These are phyloP conservation scores for Capsella rubella DNA, from an alignment of 441 rosid genomes.

Conservation along the genomic window DNA sequence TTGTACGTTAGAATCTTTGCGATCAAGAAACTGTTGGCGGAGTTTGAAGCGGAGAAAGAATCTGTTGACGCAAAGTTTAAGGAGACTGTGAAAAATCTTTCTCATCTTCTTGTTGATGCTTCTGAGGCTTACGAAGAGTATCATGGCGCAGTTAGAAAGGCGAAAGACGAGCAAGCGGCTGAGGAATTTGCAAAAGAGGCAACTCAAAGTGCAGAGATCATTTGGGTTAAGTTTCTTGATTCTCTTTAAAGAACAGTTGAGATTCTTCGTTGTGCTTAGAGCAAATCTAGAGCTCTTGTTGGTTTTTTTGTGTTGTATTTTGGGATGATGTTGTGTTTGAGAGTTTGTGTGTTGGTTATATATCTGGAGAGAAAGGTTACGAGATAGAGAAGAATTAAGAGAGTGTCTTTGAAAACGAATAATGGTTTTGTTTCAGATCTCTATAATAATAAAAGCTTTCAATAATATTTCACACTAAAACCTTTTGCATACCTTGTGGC, in stretches of 20 bases:
- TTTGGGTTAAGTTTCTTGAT: constrained; percentile 45
- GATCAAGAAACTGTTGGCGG: constrained; percentile 38
- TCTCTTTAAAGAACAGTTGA: constrained; percentile 39
- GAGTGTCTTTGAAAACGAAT: constrained; percentile 14
- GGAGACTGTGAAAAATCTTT: constrained; percentile 7
- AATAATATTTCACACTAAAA: neutral
- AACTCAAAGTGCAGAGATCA: constrained; percentile 34
- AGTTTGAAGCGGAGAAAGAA: constrained; percentile 35
- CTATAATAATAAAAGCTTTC: constrained; percentile 9
- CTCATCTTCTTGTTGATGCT: constrained; percentile 37
- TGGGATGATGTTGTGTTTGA: constrained; percentile 34
- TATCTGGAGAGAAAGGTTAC: constrained; percentile 35
- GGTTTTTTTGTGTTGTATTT: constrained; percentile 29
- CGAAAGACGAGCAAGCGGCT: constrained; percentile 42
- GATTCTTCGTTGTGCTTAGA: constrained; percentile 20
- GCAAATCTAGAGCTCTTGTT: constrained; percentile 30
- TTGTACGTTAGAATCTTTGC: constrained; percentile 39
- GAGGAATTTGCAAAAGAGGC: constrained; percentile 43
- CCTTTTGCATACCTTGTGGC: neutral
- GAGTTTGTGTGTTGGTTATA: constrained; percentile 42
- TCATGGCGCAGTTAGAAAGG: constrained; percentile 35
- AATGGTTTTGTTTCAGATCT: constrained; percentile 6
- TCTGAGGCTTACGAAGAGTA: constrained; percentile 44
- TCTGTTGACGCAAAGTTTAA: constrained; percentile 25
- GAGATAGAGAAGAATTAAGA: constrained; percentile 10